These are phyloP conservation scores for Wickerhamomyces sydowiorum DNA, from an alignment of 805 yeast genomes.

Conservation along the genomic window DNA sequence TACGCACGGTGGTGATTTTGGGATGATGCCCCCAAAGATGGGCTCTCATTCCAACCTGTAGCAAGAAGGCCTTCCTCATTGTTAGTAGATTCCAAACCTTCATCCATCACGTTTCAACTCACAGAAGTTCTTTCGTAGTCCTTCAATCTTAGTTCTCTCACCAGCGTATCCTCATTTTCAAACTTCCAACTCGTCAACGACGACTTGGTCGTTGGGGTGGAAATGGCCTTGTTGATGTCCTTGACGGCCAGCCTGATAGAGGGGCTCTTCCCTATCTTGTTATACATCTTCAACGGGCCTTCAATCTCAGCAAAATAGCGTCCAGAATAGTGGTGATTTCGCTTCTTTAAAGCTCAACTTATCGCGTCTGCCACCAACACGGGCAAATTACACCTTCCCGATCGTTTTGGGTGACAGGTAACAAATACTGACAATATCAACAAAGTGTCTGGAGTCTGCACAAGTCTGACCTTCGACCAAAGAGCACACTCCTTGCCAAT, in stretches of 20 bases:
- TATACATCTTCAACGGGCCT: constrained; percentile 26
- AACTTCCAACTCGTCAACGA: constrained; percentile 22
- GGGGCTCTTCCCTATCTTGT: constrained; percentile 27
- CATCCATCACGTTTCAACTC: background rate
- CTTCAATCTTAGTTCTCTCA: constrained; percentile 36
- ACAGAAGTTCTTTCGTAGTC: constrained; percentile 63
- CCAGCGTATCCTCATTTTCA: constrained; percentile 14
- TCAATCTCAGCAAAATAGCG: no score
- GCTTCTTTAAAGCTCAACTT: no score
- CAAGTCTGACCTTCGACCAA: no score
- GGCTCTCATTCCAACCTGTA: constrained; percentile 49
- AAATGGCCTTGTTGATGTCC: constrained; percentile 19
- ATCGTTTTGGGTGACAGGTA: no score
- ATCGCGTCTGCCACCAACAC: no score
- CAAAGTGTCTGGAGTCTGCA: no score
- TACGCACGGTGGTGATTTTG: constrained; percentile 41
- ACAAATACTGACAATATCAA: no score
- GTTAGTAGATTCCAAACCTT: background rate
- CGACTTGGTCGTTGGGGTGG: background rate
- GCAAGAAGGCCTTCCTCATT: constrained; percentile 37
- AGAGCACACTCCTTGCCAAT: constrained; percentile 23
- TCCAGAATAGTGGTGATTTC: no score
- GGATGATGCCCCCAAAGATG: constrained; percentile 69
- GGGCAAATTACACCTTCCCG: no score
- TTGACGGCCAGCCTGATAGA: constrained; percentile 23